Evolutionary conservation across 129 eudicot species (phyloP).

Genomic region (Erigeron canadensis): DNA sequence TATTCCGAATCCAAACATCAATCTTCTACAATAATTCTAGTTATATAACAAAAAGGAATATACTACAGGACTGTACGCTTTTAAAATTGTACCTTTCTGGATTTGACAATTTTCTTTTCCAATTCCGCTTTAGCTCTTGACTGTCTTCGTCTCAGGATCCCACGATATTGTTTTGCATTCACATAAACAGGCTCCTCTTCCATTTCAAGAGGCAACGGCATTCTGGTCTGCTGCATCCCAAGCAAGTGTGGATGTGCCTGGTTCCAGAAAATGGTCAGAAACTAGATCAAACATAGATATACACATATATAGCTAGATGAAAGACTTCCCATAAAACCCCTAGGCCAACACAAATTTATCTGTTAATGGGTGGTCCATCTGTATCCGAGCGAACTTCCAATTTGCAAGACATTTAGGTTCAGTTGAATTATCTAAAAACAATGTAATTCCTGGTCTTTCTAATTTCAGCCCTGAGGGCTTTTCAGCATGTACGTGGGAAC

Average conservation of each 20-base stretch:
- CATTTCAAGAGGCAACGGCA: slow-evolving; percentile 63
- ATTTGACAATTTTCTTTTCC: slow-evolving; percentile 57
- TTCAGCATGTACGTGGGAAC: not conserved
- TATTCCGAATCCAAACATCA: not conserved
- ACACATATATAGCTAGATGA: not conserved
- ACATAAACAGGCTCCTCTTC: slow-evolving; percentile 84
- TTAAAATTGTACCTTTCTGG: slow-evolving; percentile 47
- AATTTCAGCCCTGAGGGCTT: not conserved
- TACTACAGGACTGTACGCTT: not conserved
- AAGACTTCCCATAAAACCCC: not conserved
- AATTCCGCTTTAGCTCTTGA: slow-evolving; percentile 74
- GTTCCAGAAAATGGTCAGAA: slow-evolving; percentile 19
- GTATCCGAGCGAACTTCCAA: not conserved
- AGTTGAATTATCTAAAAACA: not conserved
- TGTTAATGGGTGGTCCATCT: not conserved
- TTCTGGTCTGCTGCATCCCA: slow-evolving; percentile 53
- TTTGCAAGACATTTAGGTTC: not conserved
- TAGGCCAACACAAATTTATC: not conserved
- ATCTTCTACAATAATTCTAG: not conserved
- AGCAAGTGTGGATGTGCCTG: slow-evolving; percentile 58
- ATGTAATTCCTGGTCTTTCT: not conserved
- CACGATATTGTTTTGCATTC: slow-evolving; percentile 75
- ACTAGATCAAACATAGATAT: not conserved
- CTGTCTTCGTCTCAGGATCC: slow-evolving; percentile 75
- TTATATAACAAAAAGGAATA: not conserved